Evolutionary conservation across 2,329 filamentous ascomycete species (phyloP), one percentile per base, ranked within the genome.

Genomic region (Zasmidium cellare): DNA sequence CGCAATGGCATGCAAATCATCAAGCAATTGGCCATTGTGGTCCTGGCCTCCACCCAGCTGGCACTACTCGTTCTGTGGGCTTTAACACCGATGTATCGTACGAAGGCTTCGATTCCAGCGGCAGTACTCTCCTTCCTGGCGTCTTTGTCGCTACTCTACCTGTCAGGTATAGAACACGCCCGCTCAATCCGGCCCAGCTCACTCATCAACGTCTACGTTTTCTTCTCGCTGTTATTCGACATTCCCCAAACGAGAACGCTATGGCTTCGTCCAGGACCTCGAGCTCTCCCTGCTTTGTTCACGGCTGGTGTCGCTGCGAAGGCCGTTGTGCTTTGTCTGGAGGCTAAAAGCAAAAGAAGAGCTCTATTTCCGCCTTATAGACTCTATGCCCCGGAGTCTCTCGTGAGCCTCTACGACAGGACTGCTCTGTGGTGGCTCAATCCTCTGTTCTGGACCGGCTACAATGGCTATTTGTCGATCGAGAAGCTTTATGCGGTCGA

Each of bases 351-450:
- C 46, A 68, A 68, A 51, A 58, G 52, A 28, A 22, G 51, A 35
- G 57, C 55, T 14, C 52, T 66, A 9, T 55, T 65, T 16, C 55
- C 61, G 12, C 38, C 44, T 12, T 62, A 66, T 25, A 54, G 57
- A 25, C 9, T 59, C 1, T 60, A 57, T 12, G 57, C 62, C n/a
- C 64, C 64, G 1, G 66, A 67, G 44, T 53, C 64, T 19, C 56
- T 61, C 6, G 59, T 57, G 28, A 62, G 57, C 20, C 51, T 66
- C 18, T 64, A 72, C 46, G 71, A 67, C 52, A 68, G 69, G 9
- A 69, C 59, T 41, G 24, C 71, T 2, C 67, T 74, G 48, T 75
- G 70, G 71, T 76, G 74, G 74, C 53, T 76, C n/a, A 75, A 74
- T 57, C 60, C 53, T 7, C 50, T 73, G 3, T 64, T 75, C 45